Evolutionary conservation across 805 yeast genomes (phyloP).

Genomic region (Candida railenensis): DNA sequence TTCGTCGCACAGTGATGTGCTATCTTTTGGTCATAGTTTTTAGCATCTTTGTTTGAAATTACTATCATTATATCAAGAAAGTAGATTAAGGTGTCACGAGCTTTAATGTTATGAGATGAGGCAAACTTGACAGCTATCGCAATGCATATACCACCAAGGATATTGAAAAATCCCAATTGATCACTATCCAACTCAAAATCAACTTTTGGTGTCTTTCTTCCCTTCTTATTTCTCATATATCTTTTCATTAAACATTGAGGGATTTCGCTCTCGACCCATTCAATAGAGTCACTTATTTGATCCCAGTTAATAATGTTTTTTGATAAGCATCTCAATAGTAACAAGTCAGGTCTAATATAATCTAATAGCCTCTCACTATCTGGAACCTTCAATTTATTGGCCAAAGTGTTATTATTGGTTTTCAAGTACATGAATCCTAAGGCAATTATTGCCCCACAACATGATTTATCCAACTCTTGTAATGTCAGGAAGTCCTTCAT

Average conservation of each 20-base stretch:
- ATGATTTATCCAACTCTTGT: conserved; percentile 58
- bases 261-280: conserved; percentile 60
- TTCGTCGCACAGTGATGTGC: conserved; percentile 53
- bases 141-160: conserved; percentile 71
- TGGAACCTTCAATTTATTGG: conserved; percentile 62
- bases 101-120: conserved; percentile 57
- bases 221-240: conserved; percentile 18
- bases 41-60: conserved; percentile 40
- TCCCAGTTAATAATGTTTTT: conserved; percentile 74
- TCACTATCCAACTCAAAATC: conserved; percentile 49
- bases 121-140: conserved; percentile 77
- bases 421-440: conserved; percentile 71
- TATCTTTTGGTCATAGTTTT: conserved; percentile 57
- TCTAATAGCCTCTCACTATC: conserved; percentile 56
- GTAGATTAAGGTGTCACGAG: conserved; percentile 53
- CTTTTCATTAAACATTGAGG: conserved; percentile 44
- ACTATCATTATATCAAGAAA: conserved; percentile 53
- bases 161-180: conserved; percentile 58
- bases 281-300: conserved; percentile 42
- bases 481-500: conserved; percentile 63
- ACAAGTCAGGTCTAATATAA: conserved; percentile 76
- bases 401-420: conserved; percentile 59
- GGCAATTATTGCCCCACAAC: conserved; percentile 76
- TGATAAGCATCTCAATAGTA: conserved; percentile 64
- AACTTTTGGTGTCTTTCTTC: background rate